Base-by-base conservation (phyloP, 2,329 filamentous ascomycete species). In the Teratosphaeria pseudoeucalypti region DNA sequence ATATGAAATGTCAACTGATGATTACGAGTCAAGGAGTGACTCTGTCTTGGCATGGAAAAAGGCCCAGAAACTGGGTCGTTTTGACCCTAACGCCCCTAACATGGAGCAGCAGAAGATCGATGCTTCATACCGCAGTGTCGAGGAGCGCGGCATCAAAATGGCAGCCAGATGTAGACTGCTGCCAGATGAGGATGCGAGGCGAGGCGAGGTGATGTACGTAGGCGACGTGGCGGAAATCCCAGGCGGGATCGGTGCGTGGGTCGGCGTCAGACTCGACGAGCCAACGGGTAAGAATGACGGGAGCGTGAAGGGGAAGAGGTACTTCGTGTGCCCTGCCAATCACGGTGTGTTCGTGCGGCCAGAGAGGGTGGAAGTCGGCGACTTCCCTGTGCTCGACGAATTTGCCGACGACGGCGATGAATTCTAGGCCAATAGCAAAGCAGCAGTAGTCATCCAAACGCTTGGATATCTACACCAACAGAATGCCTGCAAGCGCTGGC, bases 21-120 rank as follows among this genome's bases (percentile, higher is more conserved):
- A 92, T 70, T 99, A 99, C 76, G 90, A 91, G 72, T 84, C 85
- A 69, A 90, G 92, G 70, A 80, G 85, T 52, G 90, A 96, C 75
- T 92, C 88, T 3, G 94, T 99, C 14, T 82, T 96, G 27, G 89
- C 92, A 6, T 97, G 91, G 91, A 99, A 99, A 77, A 92, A 89
- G 77, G 79, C 85, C n/a, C 86, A 96, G 74, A 92, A 95, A 73
- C 83, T 97, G n/a, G 94, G 94, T 56, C 89, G 94, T 39, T 99
- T 99, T 75, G 90, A 97, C 71, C 94, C 94, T 12, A 81, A 87
- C 67, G 90, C 91, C 7, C 85, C 88, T 19, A 84, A 80, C 61
- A 82, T 88, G 26, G 86, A 91, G 71, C 81, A 89, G 71, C 82
- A 89, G 63, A 89, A 89, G 72, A 78, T 88, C 60, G 81, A 82